Conservation (phyloP, 768 basidiomycete genomes). For the Cystofilobasidium ferigula region DNA sequence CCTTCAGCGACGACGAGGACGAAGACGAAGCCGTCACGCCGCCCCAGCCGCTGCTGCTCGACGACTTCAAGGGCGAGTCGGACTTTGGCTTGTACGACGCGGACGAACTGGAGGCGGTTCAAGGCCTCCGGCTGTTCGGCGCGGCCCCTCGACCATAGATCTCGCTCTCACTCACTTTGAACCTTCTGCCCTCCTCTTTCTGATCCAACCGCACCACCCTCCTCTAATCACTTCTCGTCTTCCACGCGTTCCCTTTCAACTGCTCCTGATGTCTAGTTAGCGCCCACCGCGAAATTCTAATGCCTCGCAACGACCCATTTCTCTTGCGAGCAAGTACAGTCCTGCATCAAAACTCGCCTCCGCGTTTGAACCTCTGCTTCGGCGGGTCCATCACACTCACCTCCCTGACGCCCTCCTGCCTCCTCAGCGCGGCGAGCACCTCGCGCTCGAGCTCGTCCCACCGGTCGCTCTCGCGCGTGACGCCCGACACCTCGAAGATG, state of each 20-base stretch:
- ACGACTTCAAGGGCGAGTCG: conserved; percentile 7
- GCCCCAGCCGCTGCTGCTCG: conserved; percentile 1
- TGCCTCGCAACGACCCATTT: too few species aligned
- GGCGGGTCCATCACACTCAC: conserved; percentile 6
- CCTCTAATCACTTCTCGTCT: too few species aligned
- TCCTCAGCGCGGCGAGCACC: neutral
- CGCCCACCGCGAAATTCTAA: too few species aligned
- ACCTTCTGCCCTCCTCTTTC: neutral
- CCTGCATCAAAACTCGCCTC: conserved; percentile 3
- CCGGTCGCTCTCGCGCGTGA: neutral
- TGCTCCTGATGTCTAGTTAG: too few species aligned
- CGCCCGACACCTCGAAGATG: neutral
- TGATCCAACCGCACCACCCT: too few species aligned
- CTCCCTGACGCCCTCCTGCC: neutral
- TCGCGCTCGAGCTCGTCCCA: neutral
- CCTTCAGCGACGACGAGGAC: neutral
- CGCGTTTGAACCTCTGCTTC: conserved; percentile 3
- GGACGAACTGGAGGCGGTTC: neutral
- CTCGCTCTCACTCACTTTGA: neutral
- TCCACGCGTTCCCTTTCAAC: too few species aligned
- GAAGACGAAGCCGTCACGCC: neutral
- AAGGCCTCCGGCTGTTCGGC: neutral
- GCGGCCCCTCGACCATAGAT: neutral
- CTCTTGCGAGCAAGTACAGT: neutral
- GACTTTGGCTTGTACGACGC: neutral